Evolutionary conservation across 2,329 filamentous ascomycete genomes (phyloP).

Genomic region (Penicillium sp.): DNA sequence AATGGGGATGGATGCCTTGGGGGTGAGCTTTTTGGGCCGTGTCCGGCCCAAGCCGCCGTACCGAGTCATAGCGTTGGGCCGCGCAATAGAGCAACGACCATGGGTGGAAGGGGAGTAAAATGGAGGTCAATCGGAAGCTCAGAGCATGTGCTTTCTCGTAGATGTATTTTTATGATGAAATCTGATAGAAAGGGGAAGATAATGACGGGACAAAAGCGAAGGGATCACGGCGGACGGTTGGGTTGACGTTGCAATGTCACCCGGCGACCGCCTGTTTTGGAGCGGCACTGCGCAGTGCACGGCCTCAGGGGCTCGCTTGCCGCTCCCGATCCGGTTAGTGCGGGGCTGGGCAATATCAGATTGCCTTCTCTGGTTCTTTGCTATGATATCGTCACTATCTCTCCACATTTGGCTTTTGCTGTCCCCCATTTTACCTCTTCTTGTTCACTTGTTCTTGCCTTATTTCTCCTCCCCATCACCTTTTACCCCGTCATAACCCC

Average conservation of each 20-base stretch:
- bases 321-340: slow-evolving; percentile 39
- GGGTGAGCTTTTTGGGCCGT: slow-evolving; percentile 69
- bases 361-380: slow-evolving; percentile 17
- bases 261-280: slow-evolving; percentile 41
- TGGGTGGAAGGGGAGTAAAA: slow-evolving; percentile 55
- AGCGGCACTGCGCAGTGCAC: slow-evolving; percentile 27
- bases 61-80: slow-evolving; percentile 44
- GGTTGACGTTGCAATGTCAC: slow-evolving; percentile 45
- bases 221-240: slow-evolving; percentile 32
- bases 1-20: slow-evolving; percentile 81
- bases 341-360: slow-evolving; percentile 43
- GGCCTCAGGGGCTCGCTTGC: slow-evolving; percentile 44
- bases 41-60: slow-evolving; percentile 47
- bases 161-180: slow-evolving; percentile 55
- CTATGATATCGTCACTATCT: neutral
- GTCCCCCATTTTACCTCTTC: neutral
- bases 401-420: neutral
- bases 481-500: neutral
- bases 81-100: slow-evolving; percentile 37
- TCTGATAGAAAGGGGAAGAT: slow-evolving; percentile 45
- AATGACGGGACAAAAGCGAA: slow-evolving; percentile 22
- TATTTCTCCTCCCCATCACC: neutral
- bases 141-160: slow-evolving; percentile 51
- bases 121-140: slow-evolving; percentile 60
- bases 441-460: neutral